Conservation (phyloP, 805 yeast species). For the Candida pseudofarinosa region DNA sequence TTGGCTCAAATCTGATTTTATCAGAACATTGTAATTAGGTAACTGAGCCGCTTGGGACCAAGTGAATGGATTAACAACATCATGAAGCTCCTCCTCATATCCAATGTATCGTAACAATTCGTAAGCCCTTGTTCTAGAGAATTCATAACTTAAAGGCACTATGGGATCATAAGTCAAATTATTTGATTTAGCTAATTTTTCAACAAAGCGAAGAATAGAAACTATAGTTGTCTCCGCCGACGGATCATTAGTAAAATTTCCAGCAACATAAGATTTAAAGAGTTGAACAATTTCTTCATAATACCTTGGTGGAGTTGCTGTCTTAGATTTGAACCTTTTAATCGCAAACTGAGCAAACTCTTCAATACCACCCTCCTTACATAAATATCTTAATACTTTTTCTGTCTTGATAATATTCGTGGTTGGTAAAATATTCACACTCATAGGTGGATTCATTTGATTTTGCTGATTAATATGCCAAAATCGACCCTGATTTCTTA, state of each 20-base stretch:
- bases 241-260: constrained; percentile 45
- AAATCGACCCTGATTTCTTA: constrained; percentile 45
- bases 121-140: constrained; percentile 52
- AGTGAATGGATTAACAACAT: constrained; percentile 46
- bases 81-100: constrained; percentile 7
- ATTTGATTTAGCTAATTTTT: constrained; percentile 7
- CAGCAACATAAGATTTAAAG: constrained; percentile 53
- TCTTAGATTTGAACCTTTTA: constrained; percentile 6
- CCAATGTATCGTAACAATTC: constrained; percentile 37
- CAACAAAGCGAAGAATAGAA: constrained; percentile 26
- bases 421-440: constrained; percentile 31
- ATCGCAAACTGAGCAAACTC: constrained; percentile 20
- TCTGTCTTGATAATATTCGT: constrained; percentile 9
- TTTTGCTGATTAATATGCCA: constrained; percentile 36
- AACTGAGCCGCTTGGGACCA: constrained; percentile 46
- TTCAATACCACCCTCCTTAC: constrained; percentile 1
- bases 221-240: constrained; percentile 46
- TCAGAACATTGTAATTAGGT: constrained; percentile 42
- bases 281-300: constrained; percentile 40
- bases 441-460: constrained; percentile 26
- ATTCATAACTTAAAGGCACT: constrained; percentile 29
- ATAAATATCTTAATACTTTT: constrained; percentile 8
- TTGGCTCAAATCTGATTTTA: constrained; percentile 41
- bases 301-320: constrained; percentile 10
- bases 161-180: background rate